Percentiles rank a stretch among this genome's conserved stretches.
Conservation (phyloP, 1,284 basidiomycete species). For the Cutaneotrichosporon spelunceum region DNA sequence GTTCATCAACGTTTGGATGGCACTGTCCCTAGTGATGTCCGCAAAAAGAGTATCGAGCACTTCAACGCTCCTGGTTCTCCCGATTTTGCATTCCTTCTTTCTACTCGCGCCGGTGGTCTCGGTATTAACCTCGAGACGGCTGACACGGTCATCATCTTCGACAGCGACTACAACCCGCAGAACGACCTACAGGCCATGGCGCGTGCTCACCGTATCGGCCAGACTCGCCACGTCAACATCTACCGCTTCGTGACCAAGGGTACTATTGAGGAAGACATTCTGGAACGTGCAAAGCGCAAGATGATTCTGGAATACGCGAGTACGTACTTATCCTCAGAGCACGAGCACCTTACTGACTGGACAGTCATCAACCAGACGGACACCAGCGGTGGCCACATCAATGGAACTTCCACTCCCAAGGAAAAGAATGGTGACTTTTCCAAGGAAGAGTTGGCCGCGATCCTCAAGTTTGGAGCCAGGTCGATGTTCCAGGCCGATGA, state of each 20-base stretch:
- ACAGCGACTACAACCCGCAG: constrained; percentile 74
- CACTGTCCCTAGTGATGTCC: constrained; percentile 67
- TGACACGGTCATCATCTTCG: constrained; percentile 98
- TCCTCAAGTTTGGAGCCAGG: constrained; percentile 97
- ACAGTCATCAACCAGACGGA: constrained; percentile 99
- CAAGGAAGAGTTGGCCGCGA: constrained; percentile 97
- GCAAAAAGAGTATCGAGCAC: constrained; percentile 79
- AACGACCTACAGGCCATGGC: constrained; percentile 99
- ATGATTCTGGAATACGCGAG: constrained; percentile 99
- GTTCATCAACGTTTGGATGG: constrained; percentile 77
- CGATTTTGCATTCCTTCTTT: constrained; percentile 79
- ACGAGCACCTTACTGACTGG: constrained; percentile 16
- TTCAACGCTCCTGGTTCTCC: constrained; percentile 72
- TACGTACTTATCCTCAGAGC: constrained; percentile 55
- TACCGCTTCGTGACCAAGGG: constrained; percentile 97
- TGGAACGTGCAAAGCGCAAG: constrained; percentile 97
- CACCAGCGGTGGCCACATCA: constrained; percentile 93
- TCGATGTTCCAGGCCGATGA: constrained; percentile 99
- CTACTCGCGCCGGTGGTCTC: constrained; percentile 93
- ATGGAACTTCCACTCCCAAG: constrained; percentile 73
- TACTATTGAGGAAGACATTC: constrained; percentile 97
- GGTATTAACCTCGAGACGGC: constrained; percentile 99
- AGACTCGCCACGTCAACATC: constrained; percentile 97
- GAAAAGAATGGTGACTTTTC: constrained; percentile 77
- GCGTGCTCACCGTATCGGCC: constrained; percentile 91